Evolutionary conservation across 2,329 filamentous ascomycete species (phyloP).

Genomic region (Sclerotinia sclerotiorum): DNA sequence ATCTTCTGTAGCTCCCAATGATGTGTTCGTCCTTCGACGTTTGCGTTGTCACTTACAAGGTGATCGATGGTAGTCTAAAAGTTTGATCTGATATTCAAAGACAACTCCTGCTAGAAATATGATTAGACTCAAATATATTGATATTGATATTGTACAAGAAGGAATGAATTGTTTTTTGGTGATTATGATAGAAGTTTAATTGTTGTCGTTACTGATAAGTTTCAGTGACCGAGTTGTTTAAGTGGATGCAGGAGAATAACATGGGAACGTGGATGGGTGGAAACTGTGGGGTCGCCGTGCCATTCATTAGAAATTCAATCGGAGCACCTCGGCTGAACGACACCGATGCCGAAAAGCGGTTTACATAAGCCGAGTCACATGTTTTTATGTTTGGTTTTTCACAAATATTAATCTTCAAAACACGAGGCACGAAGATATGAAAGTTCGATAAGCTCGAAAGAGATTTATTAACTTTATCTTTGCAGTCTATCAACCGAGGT

Average conservation of each 20-base stretch:
- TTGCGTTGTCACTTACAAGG: neutral
- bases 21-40: neutral
- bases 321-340: constrained; percentile 17
- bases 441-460: neutral
- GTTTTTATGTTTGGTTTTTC: no score
- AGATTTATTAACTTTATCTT: neutral
- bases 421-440: no score
- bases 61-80: neutral
- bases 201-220: constrained; percentile 3
- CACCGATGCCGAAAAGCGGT: neutral
- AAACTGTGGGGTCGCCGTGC: constrained; percentile 17
- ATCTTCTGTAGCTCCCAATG: neutral
- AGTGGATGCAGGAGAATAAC: constrained; percentile 11
- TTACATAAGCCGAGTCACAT: constrained; percentile 9
- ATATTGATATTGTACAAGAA: constrained; percentile 19
- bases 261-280: neutral
- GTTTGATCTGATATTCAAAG: neutral
- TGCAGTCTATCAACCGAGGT: constrained; percentile 2
- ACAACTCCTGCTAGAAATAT: constrained; percentile 11
- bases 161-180: neutral
- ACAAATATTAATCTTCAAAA: no score
- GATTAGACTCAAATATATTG: constrained; percentile 6
- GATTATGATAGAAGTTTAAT: constrained; percentile 13
- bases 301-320: constrained; percentile 11
- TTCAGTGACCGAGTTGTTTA: neutral